Percentiles rank a stretch among this genome's conserved stretches.
phyloP scores from a whole-genome alignment of 179 eudicot species.

The Silene coronaria region DNA sequence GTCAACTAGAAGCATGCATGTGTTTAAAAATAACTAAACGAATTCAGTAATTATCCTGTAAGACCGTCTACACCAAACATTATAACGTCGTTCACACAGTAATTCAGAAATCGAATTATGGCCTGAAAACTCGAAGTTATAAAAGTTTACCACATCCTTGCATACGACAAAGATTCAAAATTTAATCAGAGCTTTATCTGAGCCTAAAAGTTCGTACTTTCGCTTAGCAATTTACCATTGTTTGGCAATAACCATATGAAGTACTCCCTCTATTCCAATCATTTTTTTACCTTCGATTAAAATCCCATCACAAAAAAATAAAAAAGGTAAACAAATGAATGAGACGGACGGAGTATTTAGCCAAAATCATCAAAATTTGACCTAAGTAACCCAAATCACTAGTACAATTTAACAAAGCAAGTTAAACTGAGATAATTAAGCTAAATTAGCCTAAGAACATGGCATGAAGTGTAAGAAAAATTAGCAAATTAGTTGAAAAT shows the following conservation, averaged over 20 bases:
- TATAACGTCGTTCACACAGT: too few relatives aligned
- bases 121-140: not conserved
- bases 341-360: not conserved
- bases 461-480: not conserved
- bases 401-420: not conserved
- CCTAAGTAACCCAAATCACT: not conserved
- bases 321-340: too few relatives aligned
- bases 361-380: not conserved
- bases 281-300: too few relatives aligned
- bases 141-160: not conserved
- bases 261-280: too few relatives aligned
- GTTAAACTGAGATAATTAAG: not conserved
- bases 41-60: not conserved
- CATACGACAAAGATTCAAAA: not conserved
- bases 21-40: not conserved
- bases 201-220: not conserved
- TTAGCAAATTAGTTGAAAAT: not conserved
- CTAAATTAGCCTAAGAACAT: not conserved
- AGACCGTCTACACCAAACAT: not conserved
- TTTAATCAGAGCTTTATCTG: not conserved
- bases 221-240: not conserved
- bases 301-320: too few relatives aligned
- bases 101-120: too few relatives aligned
- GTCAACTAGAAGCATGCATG: conserved; percentile 19
- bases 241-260: not conserved